Evolutionary conservation across 2,329 filamentous ascomycete genomes (phyloP).

Genomic region (Exophiala phaeomuriformis): DNA sequence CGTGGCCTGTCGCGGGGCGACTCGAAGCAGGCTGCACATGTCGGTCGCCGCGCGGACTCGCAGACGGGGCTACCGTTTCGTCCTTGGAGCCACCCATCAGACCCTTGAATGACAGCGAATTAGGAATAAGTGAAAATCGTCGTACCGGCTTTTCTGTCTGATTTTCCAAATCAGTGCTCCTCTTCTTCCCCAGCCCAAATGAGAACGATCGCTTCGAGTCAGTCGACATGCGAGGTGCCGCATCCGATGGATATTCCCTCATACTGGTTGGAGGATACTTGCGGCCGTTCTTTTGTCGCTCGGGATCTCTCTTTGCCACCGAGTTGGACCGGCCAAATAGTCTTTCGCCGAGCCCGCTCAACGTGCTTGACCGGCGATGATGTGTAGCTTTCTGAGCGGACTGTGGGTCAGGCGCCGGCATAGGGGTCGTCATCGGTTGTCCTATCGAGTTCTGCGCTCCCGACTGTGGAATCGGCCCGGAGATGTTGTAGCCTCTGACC

Average conservation of each 20-base stretch:
- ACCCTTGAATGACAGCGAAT: constrained; percentile 57
- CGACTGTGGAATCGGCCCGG: constrained; percentile 55
- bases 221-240: constrained; percentile 56
- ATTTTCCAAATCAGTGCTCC: constrained; percentile 60
- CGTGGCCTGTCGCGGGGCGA: constrained; percentile 12
- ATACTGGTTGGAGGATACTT: constrained; percentile 89
- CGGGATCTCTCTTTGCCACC: constrained; percentile 30
- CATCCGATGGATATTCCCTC: constrained; percentile 57
- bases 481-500: constrained; percentile 64
- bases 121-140: constrained; percentile 64
- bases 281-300: constrained; percentile 47
- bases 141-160: constrained; percentile 51
- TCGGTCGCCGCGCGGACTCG: constrained; percentile 33
- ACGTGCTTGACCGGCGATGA: constrained; percentile 66
- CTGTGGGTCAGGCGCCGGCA: constrained; percentile 49
- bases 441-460: constrained; percentile 49
- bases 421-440: constrained; percentile 48
- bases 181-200: constrained; percentile 61
- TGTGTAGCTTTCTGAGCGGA: constrained; percentile 35
- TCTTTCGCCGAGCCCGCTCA: constrained; percentile 74
- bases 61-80: constrained; percentile 39
- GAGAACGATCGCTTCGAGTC: constrained; percentile 70
- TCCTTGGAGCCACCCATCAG: constrained; percentile 53
- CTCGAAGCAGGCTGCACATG: constrained; percentile 16
- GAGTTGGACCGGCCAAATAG: constrained; percentile 78